phyloP scores from a whole-genome alignment of 352 stramenopile genomes.

The Phytopythium cucurbitacearum region DNA sequence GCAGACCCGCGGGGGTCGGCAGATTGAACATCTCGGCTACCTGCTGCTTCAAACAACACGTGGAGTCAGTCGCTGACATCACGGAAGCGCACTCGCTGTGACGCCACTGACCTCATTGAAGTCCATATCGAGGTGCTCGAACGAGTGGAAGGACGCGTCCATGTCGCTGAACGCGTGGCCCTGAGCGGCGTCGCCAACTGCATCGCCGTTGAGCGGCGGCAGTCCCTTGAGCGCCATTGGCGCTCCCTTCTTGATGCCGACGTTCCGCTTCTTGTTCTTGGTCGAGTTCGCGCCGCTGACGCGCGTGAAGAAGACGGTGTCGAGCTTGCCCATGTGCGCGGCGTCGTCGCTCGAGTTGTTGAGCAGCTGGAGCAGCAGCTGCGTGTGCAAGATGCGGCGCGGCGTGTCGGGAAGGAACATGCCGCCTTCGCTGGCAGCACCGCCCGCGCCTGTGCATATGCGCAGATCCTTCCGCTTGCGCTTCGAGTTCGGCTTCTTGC shows the following conservation, averaged over 20 bases:
- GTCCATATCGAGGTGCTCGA: slow-evolving; percentile 84
- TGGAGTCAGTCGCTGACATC: background rate
- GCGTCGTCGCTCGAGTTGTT: slow-evolving; percentile 45
- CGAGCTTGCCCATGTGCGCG: slow-evolving; percentile 6
- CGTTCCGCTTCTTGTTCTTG: slow-evolving; percentile 64
- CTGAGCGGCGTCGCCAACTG: slow-evolving; percentile 1
- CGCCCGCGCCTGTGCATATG: slow-evolving; percentile 53
- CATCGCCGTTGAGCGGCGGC: background rate
- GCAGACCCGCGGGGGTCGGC: slow-evolving; percentile 51
- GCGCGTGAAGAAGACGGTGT: slow-evolving; percentile 3
- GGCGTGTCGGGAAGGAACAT: slow-evolving; percentile 81
- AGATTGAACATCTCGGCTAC: slow-evolving; percentile 83
- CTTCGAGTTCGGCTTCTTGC: slow-evolving; percentile 67
- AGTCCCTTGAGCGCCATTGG: background rate
- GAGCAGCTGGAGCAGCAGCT: slow-evolving; percentile 74
- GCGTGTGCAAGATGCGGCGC: slow-evolving; percentile 68
- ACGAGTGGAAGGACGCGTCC: slow-evolving; percentile 64
- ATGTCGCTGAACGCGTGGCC: slow-evolving; percentile 45
- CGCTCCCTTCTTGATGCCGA: slow-evolving; percentile 16
- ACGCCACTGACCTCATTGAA: slow-evolving; percentile 60
- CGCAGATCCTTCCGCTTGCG: slow-evolving; percentile 83
- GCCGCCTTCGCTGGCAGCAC: slow-evolving; percentile 29
- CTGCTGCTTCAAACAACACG: slow-evolving; percentile 33
- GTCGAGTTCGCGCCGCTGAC: slow-evolving; percentile 15
- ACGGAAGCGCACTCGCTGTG: background rate